Evolutionary conservation across 306 rosid species (phyloP), one percentile per base, ranked within the genome.

Genomic region (Casuarina cunninghamiana): DNA sequence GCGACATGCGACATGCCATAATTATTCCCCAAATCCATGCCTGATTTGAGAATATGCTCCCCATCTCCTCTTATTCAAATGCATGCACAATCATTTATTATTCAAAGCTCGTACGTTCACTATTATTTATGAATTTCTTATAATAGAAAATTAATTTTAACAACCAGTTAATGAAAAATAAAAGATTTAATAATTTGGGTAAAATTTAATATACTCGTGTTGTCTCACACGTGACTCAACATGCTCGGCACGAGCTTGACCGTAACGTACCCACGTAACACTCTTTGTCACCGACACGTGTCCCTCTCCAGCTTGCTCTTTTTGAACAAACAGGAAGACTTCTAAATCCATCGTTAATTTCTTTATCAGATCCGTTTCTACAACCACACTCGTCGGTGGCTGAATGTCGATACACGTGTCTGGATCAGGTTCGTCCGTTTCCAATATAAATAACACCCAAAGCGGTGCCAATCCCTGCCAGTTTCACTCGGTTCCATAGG

Each of bases 381-480:
- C 39, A 0, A 21, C 2, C 15, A 21, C 1, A 26, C 26, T 6
- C 62, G 62, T 55, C 2, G 3, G 65, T 58, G 65, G 65, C 5
- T 26, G 38, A 35, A 10, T 26, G 37, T 0, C 1, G 10, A 5
- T 38, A 68, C 85, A 85, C 89, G 89, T 79, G 91, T 79, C 74
- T 17, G 2, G 5, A 81, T 86, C 75, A 37, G 48, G n/a, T 75
- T 75, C 58, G 86, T 21, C 71, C 76, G 78, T 83, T 7, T 43
- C 81, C 57, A 69, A 42, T 81, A 83, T 86, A 86, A 86, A 81
- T 83, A 71, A 72, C 73, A 74, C 21, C 73, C n/a, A n/a, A 1
- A 42, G 2, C 5, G 3, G 17, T 16, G 44, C 70, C 67, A 77
- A 69, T 83, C 43, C 78, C 57, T 62, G 48, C 69, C 62, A 8